These are phyloP conservation scores for Besnoitia besnoiti DNA, from an alignment of 169 alveolate genomes.

Conservation along the genomic window DNA sequence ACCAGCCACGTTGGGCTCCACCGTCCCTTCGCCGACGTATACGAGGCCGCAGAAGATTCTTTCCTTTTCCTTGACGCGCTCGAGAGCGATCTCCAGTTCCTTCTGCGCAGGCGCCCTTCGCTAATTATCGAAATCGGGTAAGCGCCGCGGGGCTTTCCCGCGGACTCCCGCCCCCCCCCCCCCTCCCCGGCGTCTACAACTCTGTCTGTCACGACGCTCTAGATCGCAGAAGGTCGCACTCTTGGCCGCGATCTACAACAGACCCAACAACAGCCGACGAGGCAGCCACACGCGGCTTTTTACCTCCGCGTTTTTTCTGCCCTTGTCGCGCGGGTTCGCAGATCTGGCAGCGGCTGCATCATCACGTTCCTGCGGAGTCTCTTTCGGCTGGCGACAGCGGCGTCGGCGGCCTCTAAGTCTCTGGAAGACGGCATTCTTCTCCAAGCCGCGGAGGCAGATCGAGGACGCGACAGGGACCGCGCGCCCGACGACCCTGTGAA, in stretches of 20 bases:
- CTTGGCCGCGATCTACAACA: too few relatives aligned
- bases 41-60: slow-evolving; percentile 45
- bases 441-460: background rate
- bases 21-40: background rate
- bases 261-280: too few relatives aligned
- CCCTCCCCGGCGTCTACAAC: background rate
- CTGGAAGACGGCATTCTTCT: background rate
- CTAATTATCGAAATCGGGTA: slow-evolving; percentile 55
- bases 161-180: background rate
- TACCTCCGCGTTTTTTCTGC: background rate
- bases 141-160: background rate
- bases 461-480: background rate
- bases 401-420: background rate
- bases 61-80: slow-evolving; percentile 42
- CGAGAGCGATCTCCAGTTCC: background rate
- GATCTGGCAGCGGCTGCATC: slow-evolving; percentile 25
- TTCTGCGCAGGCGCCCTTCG: background rate
- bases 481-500: background rate
- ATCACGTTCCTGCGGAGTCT: background rate
- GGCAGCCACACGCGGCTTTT: too few relatives aligned
- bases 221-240: too few relatives aligned
- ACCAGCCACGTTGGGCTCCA: slow-evolving; percentile 12
- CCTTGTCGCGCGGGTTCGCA: background rate
- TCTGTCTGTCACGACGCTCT: too few relatives aligned
- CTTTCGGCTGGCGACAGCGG: background rate